phyloP scores from a whole-genome alignment of 805 yeast genomes.

The Ogataea thermomethanolica region DNA sequence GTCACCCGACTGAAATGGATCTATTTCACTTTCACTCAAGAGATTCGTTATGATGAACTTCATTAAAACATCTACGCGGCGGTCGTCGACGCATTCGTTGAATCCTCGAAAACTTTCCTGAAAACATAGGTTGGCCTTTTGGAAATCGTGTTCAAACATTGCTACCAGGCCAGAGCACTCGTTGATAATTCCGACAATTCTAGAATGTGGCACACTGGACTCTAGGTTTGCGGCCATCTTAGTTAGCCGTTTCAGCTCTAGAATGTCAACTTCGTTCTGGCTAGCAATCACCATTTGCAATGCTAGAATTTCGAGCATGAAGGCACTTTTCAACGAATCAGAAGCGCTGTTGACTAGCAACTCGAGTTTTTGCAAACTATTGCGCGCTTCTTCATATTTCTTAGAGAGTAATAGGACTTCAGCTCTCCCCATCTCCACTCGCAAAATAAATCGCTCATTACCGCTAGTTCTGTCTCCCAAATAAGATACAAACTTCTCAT shows the following conservation, averaged over 20 bases:
- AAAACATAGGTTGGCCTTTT: conserved; percentile 46
- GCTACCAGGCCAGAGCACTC: conserved; percentile 74
- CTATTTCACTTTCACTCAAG: conserved; percentile 60
- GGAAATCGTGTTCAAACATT: conserved; percentile 58
- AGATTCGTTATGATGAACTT: conserved; percentile 60
- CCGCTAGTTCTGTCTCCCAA: conserved; percentile 10
- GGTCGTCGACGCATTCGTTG: conserved; percentile 58
- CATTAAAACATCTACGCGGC: conserved; percentile 54
- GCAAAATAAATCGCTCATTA: conserved; percentile 43
- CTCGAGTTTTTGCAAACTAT: conserved; percentile 37
- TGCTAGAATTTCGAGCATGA: conserved; percentile 61
- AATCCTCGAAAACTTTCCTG: conserved; percentile 47
- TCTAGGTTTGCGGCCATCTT: conserved; percentile 44
- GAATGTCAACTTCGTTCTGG: conserved; percentile 33
- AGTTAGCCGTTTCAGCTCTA: conserved; percentile 44
- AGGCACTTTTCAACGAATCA: conserved; percentile 45
- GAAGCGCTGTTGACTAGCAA: conserved; percentile 35
- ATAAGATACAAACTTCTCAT: conserved; percentile 21
- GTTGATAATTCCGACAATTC: conserved; percentile 66
- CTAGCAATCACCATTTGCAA: conserved; percentile 56
- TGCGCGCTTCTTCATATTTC: conserved; percentile 32
- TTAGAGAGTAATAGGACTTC: conserved; percentile 34
- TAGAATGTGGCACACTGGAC: conserved; percentile 72
- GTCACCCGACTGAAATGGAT: conserved; percentile 73
- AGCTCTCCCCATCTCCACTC: conserved; percentile 44